phyloP scores from a whole-genome alignment of 23 red algal species.

The Gracilaria vermiculophylla region DNA sequence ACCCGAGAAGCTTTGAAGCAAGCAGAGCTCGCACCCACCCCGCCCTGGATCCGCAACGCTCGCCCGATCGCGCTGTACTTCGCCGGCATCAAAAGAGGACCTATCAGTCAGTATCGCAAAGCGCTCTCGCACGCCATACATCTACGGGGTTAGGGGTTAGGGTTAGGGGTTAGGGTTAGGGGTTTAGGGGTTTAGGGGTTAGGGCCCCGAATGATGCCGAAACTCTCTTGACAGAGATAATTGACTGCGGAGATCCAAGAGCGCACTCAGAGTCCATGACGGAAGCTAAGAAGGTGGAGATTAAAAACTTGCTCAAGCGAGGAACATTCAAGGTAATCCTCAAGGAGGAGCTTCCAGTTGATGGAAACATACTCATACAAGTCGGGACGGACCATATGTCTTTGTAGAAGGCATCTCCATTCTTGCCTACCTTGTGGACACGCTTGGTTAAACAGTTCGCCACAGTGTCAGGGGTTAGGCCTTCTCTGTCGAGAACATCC shows the following conservation, averaged over 20 bases:
- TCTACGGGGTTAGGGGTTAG: too few relatives aligned
- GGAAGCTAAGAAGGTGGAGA: neutral
- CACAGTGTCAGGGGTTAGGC: too few relatives aligned
- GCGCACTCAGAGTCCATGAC: neutral
- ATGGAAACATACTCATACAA: neutral
- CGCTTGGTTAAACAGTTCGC: too few relatives aligned
- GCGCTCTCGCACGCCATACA: neutral
- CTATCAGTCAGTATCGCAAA: neutral
- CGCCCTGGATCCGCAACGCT: neutral
- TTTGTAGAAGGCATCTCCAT: too few relatives aligned
- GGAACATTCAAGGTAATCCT: slow-evolving; percentile 12
- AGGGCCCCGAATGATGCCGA: neutral
- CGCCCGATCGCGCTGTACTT: neutral
- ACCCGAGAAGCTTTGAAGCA: neutral
- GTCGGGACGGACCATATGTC: neutral
- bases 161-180: too few relatives aligned
- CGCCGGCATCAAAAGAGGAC: neutral
- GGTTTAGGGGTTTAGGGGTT: too few relatives aligned
- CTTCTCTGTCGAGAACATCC: neutral
- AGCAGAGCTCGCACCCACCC: neutral
- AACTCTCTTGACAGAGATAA: neutral
- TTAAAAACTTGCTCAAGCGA: neutral
- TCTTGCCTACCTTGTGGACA: too few relatives aligned
- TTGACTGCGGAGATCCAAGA: neutral
- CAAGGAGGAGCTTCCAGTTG: neutral